A percentile compares a stretch with the other conserved stretches of the same genome.
Conservation (phyloP, 164 flowering plant genomes). For the Stephania yunnanensis region DNA sequence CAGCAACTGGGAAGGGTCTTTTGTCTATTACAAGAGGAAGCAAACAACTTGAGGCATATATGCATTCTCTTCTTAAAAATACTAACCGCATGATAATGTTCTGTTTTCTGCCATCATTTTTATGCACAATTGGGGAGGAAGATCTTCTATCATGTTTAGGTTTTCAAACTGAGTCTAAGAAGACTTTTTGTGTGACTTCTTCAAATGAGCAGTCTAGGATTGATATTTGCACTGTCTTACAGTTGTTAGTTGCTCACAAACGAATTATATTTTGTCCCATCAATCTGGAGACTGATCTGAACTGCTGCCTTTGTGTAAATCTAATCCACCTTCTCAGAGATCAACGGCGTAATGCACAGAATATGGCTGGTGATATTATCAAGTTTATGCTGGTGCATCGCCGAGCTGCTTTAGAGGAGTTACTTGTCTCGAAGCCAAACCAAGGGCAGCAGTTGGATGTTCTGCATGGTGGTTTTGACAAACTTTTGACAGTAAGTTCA, state of each 20-base stretch:
- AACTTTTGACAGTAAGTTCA: slow-evolving; percentile 60
- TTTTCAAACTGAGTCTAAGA: slow-evolving; percentile 59
- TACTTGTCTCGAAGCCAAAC: slow-evolving; percentile 84
- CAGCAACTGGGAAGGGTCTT: slow-evolving; percentile 72
- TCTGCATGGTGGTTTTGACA: slow-evolving; percentile 93
- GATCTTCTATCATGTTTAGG: slow-evolving; percentile 69
- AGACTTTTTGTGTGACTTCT: slow-evolving; percentile 24
- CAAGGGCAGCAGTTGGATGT: slow-evolving; percentile 81
- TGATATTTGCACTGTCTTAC: slow-evolving; percentile 72
- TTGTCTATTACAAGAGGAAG: slow-evolving; percentile 83
- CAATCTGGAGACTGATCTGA: slow-evolving; percentile 85
- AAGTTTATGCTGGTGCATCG: slow-evolving; percentile 86
- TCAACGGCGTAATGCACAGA: slow-evolving; percentile 51
- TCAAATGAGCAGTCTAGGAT: slow-evolving; percentile 52
- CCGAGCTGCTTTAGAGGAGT: slow-evolving; percentile 79
- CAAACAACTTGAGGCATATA: slow-evolving; percentile 82
- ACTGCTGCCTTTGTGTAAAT: slow-evolving; percentile 86
- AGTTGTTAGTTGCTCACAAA: slow-evolving; percentile 81
- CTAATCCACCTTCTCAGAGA: slow-evolving; percentile 77
- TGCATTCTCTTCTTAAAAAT: slow-evolving; percentile 82
- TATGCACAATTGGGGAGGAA: slow-evolving; percentile 69
- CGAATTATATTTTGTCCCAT: slow-evolving; percentile 84
- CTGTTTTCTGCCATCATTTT: slow-evolving; percentile 90
- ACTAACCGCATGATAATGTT: slow-evolving; percentile 87
- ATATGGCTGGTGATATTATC: slow-evolving; percentile 67